Evolutionary conservation across 2,329 filamentous ascomycete species (phyloP).

Genomic region (Monosporascus sp.): DNA sequence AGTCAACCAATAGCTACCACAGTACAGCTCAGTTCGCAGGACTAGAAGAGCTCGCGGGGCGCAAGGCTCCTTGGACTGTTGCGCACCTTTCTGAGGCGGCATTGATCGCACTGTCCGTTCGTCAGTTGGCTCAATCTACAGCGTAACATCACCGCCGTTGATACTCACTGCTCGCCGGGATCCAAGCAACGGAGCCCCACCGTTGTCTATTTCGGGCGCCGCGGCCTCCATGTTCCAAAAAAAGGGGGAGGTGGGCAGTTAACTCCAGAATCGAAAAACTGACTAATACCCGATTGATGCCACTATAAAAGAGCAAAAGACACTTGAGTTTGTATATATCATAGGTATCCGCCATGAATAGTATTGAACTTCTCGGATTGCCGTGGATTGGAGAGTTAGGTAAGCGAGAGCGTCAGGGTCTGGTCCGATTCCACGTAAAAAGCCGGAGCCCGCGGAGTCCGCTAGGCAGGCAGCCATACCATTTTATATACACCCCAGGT

Average conservation of each 20-base stretch:
- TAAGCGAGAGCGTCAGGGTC: too few species aligned
- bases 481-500: too few species aligned
- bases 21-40: too few species aligned
- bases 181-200: background rate
- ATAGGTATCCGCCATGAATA: too few species aligned
- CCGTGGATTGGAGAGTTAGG: too few species aligned
- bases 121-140: background rate
- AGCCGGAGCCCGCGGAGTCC: background rate
- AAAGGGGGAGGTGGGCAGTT: background rate
- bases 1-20: constrained; percentile 1
- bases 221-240: background rate
- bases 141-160: background rate
- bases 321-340: too few species aligned
- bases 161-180: background rate
- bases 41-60: too few species aligned
- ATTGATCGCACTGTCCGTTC: constrained; percentile 21
- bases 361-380: too few species aligned
- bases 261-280: background rate
- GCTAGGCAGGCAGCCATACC: background rate
- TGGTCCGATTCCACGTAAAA: background rate
- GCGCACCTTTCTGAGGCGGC: constrained; percentile 22
- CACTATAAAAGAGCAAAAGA: too few species aligned
- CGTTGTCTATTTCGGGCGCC: background rate
- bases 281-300: background rate
- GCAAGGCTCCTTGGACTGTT: background rate